Evolutionary conservation across 2,329 filamentous ascomycete species (phyloP), one percentile per base, ranked within the genome.

Genomic region (Colletotrichum truncatum): DNA sequence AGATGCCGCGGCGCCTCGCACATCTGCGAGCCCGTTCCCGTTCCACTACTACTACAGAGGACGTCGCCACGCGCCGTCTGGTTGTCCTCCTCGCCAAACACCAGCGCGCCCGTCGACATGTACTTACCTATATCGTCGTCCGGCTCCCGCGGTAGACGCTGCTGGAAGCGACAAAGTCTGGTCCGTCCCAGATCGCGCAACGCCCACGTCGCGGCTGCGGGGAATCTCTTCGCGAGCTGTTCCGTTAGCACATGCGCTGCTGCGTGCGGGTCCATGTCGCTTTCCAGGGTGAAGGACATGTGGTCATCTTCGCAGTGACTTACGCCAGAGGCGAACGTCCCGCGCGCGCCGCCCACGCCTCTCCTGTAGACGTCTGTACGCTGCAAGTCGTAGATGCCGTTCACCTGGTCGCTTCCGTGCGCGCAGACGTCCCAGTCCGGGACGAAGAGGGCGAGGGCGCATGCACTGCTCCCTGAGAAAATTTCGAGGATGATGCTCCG

Each of bases 341-440:
- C 66, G 16, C 4, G 21, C 11, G n/a, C 14, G 23, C 14, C 23
- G 6, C 4, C 18, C 0, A n/a, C n/a, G 28, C 58, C 41, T 10
- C 34, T 52, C 11, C 23, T 55, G 41, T 68, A 67, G n/a, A 60
- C 34, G 26, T 68, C 48, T 18, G 53, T 58, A 9, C 64, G 64
- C 32, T 58, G 53, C 14, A 67, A 28, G 28, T 57, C 63, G 38
- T 62, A 67, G 4, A 43, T 32, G 11, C 6, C n/a, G 23, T 63
- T 63, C n/a, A 67, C 38, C 6, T 45, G 30, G 36, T 57, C 52
- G 10, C 39, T 16, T 21, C 26, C 41, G 36, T 64, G 39, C 8
- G 46, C 14, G 58, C 66, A 68, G 25, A 68, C 30, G 23, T 18
- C 32, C 58, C 66, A 68, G 16, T 67, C 58, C 3, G 64, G 52